Evolutionary conservation across 2,329 filamentous ascomycete genomes (phyloP).

Genomic region (Fusarium sp.): DNA sequence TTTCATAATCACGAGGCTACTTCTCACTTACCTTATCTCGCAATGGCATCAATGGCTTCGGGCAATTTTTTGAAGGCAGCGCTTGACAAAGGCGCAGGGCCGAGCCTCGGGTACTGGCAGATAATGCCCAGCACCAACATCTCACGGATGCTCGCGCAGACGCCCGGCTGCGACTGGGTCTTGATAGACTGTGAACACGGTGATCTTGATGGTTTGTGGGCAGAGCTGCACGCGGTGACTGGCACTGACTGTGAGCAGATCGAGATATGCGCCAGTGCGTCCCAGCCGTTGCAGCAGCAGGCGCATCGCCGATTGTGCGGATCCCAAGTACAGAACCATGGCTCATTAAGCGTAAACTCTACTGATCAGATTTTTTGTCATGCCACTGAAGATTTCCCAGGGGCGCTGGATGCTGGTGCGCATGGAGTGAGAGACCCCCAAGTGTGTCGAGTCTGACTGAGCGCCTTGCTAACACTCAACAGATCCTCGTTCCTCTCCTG

Average conservation of each 20-base stretch:
- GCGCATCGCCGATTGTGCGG: slow-evolving; percentile 16
- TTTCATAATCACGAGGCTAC: no score
- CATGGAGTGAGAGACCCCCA: not conserved
- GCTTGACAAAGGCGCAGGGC: not conserved
- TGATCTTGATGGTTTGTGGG: not conserved
- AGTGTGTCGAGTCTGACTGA: not conserved
- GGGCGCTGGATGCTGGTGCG: slow-evolving; percentile 8
- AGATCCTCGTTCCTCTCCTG: slow-evolving; percentile 8
- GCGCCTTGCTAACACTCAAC: not conserved
- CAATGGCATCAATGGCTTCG: not conserved
- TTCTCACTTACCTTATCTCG: rapidly evolving
- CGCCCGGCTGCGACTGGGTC: slow-evolving; percentile 7
- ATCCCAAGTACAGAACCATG: slow-evolving; percentile 16
- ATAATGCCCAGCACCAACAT: slow-evolving; percentile 16
- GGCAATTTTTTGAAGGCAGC: slow-evolving; percentile 4
- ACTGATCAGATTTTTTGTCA: rapidly evolving
- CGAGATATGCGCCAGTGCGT: slow-evolving; percentile 12
- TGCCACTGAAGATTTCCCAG: not conserved
- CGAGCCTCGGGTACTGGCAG: slow-evolving; percentile 14
- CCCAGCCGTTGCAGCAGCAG: slow-evolving; percentile 15
- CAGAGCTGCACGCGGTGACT: rapidly evolving
- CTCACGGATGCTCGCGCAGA: slow-evolving; percentile 12
- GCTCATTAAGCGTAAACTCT: slow-evolving; percentile 1
- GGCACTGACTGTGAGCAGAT: not conserved
- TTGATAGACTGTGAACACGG: slow-evolving; percentile 14